Base-by-base conservation (phyloP, 2,329 filamentous ascomycete species). In the Pseudopithomyces maydicus region DNA sequence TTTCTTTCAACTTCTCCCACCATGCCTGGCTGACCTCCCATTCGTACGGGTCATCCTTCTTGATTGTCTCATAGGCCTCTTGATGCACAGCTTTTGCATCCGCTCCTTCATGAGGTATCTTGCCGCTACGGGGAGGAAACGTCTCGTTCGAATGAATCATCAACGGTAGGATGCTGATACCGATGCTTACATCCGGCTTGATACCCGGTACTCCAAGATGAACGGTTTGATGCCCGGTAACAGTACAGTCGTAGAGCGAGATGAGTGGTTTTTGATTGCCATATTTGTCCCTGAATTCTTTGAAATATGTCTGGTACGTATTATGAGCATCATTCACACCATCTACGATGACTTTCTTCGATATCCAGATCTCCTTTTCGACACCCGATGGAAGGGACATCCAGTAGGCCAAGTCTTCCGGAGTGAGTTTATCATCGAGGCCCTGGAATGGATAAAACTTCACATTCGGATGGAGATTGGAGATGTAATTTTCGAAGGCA, bases 221-320 rank as follows among this genome's bases (percentile, higher is more conserved):
- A 4, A 68, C 33, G 0, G 64, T 56, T 0, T 75, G 57, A 11
- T 71, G 59, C 0, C 78, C 80, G 52, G 74, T 67, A 43, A 74
- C 78, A 2, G 73, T 64, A 2, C 70, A 66, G 61, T 84, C 82
- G 33, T 71, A 71, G n/a, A 84, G 50, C 12, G 81, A 66, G 19
- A 84, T 58, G 26, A 84, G 70, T 29, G 79, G 70, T 8, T 76
- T 70, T 3, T 57, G 59, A 2, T 75, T 72, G 2, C 60, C 59
- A 32, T 78, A 68, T 1, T 69, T 54, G 7, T 68, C 66, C 2
- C 71, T 68, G 33, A 65, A 29, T 77, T 57, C 3, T 23, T 48
- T 12, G 33, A 62, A 77, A 2, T 74, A 69, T 10, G 54, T 56
- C 53, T 77, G 75, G 6, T 79, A 43, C 5, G 71, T 68, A 39